Conservation (phyloP, 495 filamentous ascomycete species). For the Pyronema domesticum region DNA sequence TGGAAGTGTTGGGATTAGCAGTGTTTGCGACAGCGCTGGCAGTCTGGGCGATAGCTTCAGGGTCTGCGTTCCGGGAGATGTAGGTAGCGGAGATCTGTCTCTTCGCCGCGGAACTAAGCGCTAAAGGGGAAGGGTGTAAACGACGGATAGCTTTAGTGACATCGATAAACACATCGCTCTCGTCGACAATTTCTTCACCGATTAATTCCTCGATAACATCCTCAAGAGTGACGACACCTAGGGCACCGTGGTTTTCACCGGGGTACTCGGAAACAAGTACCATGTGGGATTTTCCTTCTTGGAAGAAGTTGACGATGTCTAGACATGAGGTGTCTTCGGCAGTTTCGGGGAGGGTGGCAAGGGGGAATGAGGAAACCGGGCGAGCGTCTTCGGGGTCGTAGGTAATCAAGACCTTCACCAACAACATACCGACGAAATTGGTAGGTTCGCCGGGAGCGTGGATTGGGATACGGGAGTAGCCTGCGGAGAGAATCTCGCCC, state of each 20-base stretch:
- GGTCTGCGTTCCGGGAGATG: slow-evolving; percentile 21
- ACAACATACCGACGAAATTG: slow-evolving; percentile 91
- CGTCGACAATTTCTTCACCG: slow-evolving; percentile 75
- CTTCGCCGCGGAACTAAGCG: slow-evolving; percentile 4
- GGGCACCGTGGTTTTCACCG: slow-evolving; percentile 69
- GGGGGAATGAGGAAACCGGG: slow-evolving; percentile 67
- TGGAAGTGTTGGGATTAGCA: slow-evolving; percentile 1
- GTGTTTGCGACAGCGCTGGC: slow-evolving; percentile 37
- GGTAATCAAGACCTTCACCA: slow-evolving; percentile 96
- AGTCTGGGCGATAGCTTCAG: slow-evolving; percentile 40
- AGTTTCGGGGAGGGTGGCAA: slow-evolving; percentile 90
- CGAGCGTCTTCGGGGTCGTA: slow-evolving; percentile 90
- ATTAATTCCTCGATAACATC: slow-evolving; percentile 98
- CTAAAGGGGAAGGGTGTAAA: slow-evolving; percentile 41
- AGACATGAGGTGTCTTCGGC: slow-evolving; percentile 86
- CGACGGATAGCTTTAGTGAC: slow-evolving; percentile 91
- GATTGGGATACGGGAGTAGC: slow-evolving; percentile 91
- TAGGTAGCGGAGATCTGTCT: slow-evolving; percentile 16
- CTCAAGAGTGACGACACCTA: slow-evolving; percentile 88
- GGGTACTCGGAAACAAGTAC: slow-evolving; percentile 83
- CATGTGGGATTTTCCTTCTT: slow-evolving; percentile 98
- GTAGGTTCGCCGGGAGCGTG: slow-evolving; percentile 62
- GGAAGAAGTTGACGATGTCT: slow-evolving; percentile 98
- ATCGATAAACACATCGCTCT: slow-evolving; percentile 92
- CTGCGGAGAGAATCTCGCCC: slow-evolving; percentile 76